phyloP scores from a whole-genome alignment of 2,329 filamentous ascomycete genomes.

The Furcasterigmium furcatum region DNA sequence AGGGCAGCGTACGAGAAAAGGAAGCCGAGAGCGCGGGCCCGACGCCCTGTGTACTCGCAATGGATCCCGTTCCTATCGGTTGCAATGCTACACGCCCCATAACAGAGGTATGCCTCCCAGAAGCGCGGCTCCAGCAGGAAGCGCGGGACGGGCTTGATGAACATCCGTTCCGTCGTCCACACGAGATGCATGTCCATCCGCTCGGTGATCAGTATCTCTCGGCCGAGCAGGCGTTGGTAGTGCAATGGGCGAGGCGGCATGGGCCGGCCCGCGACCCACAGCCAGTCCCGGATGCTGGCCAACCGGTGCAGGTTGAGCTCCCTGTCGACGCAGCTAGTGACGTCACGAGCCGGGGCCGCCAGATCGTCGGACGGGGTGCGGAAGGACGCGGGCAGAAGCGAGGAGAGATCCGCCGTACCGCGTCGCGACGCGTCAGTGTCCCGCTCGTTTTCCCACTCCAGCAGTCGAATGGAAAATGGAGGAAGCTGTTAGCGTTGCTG shows the following conservation, averaged over 20 bases:
- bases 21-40: constrained; percentile 28
- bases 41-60: background rate
- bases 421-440: too few relatives aligned
- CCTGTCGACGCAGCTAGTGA: constrained; percentile 4
- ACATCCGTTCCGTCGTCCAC: constrained; percentile 16
- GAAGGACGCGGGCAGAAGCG: background rate
- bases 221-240: constrained; percentile 17
- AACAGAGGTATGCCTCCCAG: background rate
- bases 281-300: constrained; percentile 11
- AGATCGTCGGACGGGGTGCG: background rate
- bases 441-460: too few relatives aligned
- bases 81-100: too few relatives aligned
- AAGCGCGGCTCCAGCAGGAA: constrained; percentile 14
- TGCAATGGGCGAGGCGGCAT: constrained; percentile 19
- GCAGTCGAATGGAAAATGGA: too few relatives aligned
- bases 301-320: constrained; percentile 12
- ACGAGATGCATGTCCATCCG: constrained; percentile 19
- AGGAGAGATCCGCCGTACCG: too few relatives aligned
- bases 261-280: constrained; percentile 21
- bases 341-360: background rate
- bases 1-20: constrained; percentile 33
- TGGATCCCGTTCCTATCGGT: too few relatives aligned
- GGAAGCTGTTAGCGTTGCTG: too few relatives aligned
- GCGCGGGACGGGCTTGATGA: constrained; percentile 22
- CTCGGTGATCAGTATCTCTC: constrained; percentile 17